Percentiles rank a stretch among this genome's conserved stretches.
Conservation (phyloP, 345 rosid genomes). For the Eucalyptus coolabah region DNA sequence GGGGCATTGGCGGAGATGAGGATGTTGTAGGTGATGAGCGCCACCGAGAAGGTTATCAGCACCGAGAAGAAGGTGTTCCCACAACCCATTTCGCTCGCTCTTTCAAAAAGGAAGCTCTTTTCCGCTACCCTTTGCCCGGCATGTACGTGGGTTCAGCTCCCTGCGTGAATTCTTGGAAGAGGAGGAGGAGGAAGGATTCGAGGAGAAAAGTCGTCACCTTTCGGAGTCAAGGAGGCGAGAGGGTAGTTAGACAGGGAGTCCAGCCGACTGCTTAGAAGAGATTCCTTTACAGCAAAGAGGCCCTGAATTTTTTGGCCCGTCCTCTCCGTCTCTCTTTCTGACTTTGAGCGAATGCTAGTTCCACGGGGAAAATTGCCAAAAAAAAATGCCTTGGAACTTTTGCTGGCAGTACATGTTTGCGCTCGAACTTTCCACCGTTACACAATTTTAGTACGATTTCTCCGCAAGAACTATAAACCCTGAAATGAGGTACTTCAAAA, state of each 20-base stretch:
- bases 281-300: neutral
- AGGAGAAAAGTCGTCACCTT: neutral
- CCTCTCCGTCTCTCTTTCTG: neutral
- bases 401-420: neutral
- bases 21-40: constrained; percentile 93
- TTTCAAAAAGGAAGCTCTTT: neutral
- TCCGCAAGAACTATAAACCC: neutral
- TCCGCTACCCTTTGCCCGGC: neutral
- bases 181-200: neutral
- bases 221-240: neutral
- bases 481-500: neutral
- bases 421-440: neutral
- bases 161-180: neutral
- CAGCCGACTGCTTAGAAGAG: neutral
- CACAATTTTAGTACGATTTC: neutral
- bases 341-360: neutral
- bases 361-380: neutral
- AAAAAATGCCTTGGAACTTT: neutral
- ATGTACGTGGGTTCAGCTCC: neutral
- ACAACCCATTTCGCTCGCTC: constrained; percentile 55
- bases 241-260: neutral
- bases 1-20: constrained; percentile 92
- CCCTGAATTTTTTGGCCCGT: neutral
- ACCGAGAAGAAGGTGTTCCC: constrained; percentile 60
- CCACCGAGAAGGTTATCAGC: constrained; percentile 62